phyloP scores from a whole-genome alignment of 129 eudicot species.

The Artemisia argyi region DNA sequence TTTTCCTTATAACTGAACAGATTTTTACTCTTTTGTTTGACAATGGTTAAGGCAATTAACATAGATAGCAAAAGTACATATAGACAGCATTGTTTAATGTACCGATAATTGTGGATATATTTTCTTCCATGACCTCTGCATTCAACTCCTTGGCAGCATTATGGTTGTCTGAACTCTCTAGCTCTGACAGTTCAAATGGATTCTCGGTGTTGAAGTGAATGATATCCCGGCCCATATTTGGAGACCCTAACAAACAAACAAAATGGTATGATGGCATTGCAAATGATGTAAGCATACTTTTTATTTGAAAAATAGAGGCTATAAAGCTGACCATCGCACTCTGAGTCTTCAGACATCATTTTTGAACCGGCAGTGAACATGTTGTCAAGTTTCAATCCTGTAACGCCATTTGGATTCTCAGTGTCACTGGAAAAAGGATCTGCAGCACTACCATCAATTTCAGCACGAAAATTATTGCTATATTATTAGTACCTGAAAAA shows the following conservation, averaged over 20 bases:
- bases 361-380: neutral
- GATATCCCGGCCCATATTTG: neutral
- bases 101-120: neutral
- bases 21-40: too few relatives aligned
- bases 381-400: neutral
- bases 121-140: neutral
- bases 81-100: too few relatives aligned
- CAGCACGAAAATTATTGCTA: neutral
- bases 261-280: conserved; percentile 1
- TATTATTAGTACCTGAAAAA: conserved; percentile 5
- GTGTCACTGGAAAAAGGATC: conserved; percentile 13
- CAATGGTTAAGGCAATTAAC: too few relatives aligned
- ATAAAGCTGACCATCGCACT: conserved; percentile 18
- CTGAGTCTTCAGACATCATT: neutral
- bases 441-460: conserved; percentile 3
- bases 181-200: neutral
- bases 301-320: neutral
- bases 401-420: neutral
- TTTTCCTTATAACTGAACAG: too few relatives aligned
- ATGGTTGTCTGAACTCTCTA: neutral
- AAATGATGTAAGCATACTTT: conserved; percentile 4
- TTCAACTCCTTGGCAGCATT: neutral
- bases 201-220: neutral
- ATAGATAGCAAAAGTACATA: too few relatives aligned
- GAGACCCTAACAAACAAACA: neutral